These are phyloP conservation scores for Haematococcus sp. DNA, from an alignment of 139 green algal species.

Conservation along the genomic window DNA sequence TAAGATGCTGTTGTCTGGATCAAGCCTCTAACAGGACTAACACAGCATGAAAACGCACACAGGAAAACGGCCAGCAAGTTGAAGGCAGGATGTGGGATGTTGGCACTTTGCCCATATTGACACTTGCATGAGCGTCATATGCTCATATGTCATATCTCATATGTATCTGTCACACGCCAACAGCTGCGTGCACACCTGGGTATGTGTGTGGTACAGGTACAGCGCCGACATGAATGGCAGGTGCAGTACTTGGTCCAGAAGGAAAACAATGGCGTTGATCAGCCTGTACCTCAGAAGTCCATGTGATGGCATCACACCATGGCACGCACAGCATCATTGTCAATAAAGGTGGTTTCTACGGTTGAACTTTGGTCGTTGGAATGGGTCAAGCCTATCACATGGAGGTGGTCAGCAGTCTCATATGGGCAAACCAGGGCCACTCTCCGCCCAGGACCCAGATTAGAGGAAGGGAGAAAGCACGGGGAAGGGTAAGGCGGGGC, in stretches of 20 bases:
- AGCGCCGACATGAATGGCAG: constrained; percentile 39
- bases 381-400: neutral
- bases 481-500: too few relatives aligned
- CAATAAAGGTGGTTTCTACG: neutral
- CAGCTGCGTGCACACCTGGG: neutral
- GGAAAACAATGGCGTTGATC: constrained; percentile 55
- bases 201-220: constrained; percentile 59
- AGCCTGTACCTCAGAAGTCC: constrained; percentile 20
- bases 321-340: neutral
- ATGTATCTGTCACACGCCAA: too few relatives aligned
- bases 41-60: too few relatives aligned
- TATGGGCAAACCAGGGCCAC: neutral
- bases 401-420: neutral
- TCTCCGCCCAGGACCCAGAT: neutral
- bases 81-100: too few relatives aligned
- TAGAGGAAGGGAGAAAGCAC: too few relatives aligned
- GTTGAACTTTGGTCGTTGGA: neutral
- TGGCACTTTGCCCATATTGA: too few relatives aligned
- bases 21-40: too few relatives aligned
- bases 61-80: too few relatives aligned
- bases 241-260: constrained; percentile 56
- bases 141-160: too few relatives aligned
- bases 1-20: too few relatives aligned
- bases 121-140: too few relatives aligned
- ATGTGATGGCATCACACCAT: neutral